Conservation (phyloP, 257 asterid species). For the Nicotiana obtusifolia region DNA sequence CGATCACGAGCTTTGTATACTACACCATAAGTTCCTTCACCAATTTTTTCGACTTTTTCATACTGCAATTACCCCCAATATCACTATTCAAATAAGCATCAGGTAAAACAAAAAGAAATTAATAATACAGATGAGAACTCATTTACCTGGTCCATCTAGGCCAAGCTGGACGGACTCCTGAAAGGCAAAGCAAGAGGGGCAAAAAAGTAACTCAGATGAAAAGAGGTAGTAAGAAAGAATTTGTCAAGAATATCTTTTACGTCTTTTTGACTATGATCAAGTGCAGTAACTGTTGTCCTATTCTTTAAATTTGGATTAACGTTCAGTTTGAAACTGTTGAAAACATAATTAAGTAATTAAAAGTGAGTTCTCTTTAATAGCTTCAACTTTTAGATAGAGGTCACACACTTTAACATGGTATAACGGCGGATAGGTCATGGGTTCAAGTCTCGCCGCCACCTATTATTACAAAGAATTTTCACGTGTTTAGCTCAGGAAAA, state of each 20-base stretch:
- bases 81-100: slow-evolving; percentile 8
- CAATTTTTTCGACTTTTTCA: slow-evolving; percentile 94
- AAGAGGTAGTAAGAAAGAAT: not conserved
- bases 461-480: no score
- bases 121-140: not conserved
- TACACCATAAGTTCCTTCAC: slow-evolving; percentile 96
- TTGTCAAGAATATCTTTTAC: not conserved
- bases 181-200: not conserved
- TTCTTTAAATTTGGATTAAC: not conserved
- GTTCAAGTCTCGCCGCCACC: no score
- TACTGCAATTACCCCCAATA: slow-evolving; percentile 42
- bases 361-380: no score
- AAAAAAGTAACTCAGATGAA: not conserved
- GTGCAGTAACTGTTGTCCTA: not conserved
- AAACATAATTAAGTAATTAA: no score
- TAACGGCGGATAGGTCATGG: no score
- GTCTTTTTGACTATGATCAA: not conserved
- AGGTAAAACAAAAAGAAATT: not conserved
- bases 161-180: slow-evolving; percentile 22
- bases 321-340: not conserved
- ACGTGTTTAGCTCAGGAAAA: no score
- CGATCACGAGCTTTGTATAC: slow-evolving; percentile 97
- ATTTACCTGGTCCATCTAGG: slow-evolving; percentile 82
- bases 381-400: no score
- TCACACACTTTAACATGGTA: no score